Base-by-base conservation (phyloP, 2,329 filamentous ascomycete species). In the Diaporthe sp. region DNA sequence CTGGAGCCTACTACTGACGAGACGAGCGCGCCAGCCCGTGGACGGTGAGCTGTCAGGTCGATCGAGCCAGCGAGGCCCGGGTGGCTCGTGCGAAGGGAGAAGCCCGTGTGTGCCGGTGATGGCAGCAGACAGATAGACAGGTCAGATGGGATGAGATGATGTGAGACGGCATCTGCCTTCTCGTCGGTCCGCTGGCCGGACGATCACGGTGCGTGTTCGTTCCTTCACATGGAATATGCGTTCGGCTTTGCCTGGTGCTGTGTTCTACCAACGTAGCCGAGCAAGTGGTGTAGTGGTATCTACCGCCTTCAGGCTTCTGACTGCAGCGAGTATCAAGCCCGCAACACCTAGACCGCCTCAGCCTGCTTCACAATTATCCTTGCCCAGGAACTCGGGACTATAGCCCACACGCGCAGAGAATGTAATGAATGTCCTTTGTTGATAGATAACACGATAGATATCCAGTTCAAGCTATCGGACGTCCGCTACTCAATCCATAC, bases 121-220 rank as follows among this genome's bases (percentile, higher is more conserved):
- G 42, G 57, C 42, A 44, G 42, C 42, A 44, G 42, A n/a, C 51
- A 25, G 51, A 53, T 39, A 63, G 72, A 17, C 15, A 70, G 44
- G 51, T 60, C 65, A 71, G 71, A 63, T 75, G 74, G 61, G 71
- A 28, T 68, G 73, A 55, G 74, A 71, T 75, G 74, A 67, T 49
- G 74, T 76, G 61, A 76, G 74, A 76, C 70, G 71, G 73, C 73
- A 72, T 61, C 61, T 70, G 51, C 65, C 67, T 72, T 72, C 28
- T 72, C 22, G 28, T 39, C 70, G 70, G 53, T 72, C 70, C 70
- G 70, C 37, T 28, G 57, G 44, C 57, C 71, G 57, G 44, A 51
- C 57, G 71, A 63, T 72, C 15, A 53, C n/a, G 57, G 17, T 49
- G 71, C 22, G 71, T 44, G 8, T 37, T 20, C 34, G 42, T 60